Percentiles rank a stretch among this genome's conserved stretches.
Conservation (phyloP, 2,329 filamentous ascomycete genomes). For the Tolypocladium sp. region DNA sequence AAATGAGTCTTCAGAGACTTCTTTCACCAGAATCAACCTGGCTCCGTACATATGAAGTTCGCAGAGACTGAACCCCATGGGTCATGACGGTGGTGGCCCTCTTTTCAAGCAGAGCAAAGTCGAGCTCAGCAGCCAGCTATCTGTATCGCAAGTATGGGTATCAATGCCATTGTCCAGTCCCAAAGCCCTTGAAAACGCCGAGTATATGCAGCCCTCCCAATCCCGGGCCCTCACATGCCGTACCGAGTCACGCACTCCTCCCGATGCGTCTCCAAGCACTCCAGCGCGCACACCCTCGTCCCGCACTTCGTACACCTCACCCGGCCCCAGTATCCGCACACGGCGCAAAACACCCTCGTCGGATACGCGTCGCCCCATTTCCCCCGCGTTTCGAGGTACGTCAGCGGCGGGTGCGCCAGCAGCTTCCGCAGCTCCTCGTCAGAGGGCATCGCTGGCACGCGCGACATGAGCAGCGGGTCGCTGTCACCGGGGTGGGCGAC, state of each 20-base stretch:
- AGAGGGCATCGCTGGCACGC: slow-evolving; percentile 48
- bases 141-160: slow-evolving; percentile 3
- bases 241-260: slow-evolving; percentile 63
- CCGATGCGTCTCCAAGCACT: slow-evolving; percentile 63
- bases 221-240: slow-evolving; percentile 28
- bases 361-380: slow-evolving; percentile 41
- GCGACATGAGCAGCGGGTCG: slow-evolving; percentile 49
- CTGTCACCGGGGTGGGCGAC: slow-evolving; percentile 36
- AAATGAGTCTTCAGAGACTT: background rate
- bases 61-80: too few species aligned
- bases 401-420: slow-evolving; percentile 54
- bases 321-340: slow-evolving; percentile 75
- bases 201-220: background rate
- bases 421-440: slow-evolving; percentile 56
- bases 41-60: background rate
- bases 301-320: slow-evolving; percentile 72
- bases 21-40: background rate
- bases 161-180: slow-evolving; percentile 4
- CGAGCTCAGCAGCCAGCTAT: background rate
- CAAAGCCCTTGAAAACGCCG: slow-evolving; percentile 7
- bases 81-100: background rate
- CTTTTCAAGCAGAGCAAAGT: background rate
- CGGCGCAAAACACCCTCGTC: slow-evolving; percentile 60
- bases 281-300: slow-evolving; percentile 66
- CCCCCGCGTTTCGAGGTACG: slow-evolving; percentile 55